Percentiles rank a stretch among this genome's conserved stretches.
These are phyloP conservation scores for Beauveria sp. DNA, from an alignment of 2,329 filamentous ascomycete species.

Conservation along the genomic window DNA sequence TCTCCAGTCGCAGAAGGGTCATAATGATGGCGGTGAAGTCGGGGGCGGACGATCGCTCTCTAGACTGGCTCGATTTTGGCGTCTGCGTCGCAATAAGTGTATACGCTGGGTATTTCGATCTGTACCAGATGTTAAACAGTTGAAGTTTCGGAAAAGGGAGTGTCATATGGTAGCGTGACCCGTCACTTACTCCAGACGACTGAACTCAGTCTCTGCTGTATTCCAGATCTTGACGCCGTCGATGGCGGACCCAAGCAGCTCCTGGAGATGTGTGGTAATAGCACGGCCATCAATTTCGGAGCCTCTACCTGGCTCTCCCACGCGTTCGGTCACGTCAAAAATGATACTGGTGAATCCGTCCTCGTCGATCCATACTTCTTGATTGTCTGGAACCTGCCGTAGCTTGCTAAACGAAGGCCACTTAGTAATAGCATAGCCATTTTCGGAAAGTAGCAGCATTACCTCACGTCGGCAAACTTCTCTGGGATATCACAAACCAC, in stretches of 20 bases:
- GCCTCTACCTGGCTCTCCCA: slow-evolving; percentile 46
- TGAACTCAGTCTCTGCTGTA: slow-evolving; percentile 53
- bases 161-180: background rate
- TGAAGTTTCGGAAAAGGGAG: background rate
- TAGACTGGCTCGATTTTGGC: slow-evolving; percentile 27
- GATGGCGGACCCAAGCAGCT: slow-evolving; percentile 57
- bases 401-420: slow-evolving; percentile 45
- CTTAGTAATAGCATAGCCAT: background rate
- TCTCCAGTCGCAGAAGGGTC: slow-evolving; percentile 67
- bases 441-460: slow-evolving; percentile 16
- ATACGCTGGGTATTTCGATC: slow-evolving; percentile 49
- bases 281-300: slow-evolving; percentile 63
- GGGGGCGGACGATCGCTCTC: slow-evolving; percentile 32
- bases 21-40: slow-evolving; percentile 71
- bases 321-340: slow-evolving; percentile 81
- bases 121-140: slow-evolving; percentile 23
- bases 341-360: slow-evolving; percentile 81
- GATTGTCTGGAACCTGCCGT: slow-evolving; percentile 74
- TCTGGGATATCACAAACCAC: slow-evolving; percentile 60
- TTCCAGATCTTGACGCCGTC: slow-evolving; percentile 61
- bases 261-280: slow-evolving; percentile 59
- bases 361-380: slow-evolving; percentile 85
- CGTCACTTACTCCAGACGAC: slow-evolving; percentile 41
- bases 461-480: slow-evolving; percentile 69
- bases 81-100: slow-evolving; percentile 63